Evolutionary conservation across 192 early-diverging fungal genomes (phyloP), one percentile per base, ranked within the genome.

Genomic region (Allomyces javanicus): DNA sequence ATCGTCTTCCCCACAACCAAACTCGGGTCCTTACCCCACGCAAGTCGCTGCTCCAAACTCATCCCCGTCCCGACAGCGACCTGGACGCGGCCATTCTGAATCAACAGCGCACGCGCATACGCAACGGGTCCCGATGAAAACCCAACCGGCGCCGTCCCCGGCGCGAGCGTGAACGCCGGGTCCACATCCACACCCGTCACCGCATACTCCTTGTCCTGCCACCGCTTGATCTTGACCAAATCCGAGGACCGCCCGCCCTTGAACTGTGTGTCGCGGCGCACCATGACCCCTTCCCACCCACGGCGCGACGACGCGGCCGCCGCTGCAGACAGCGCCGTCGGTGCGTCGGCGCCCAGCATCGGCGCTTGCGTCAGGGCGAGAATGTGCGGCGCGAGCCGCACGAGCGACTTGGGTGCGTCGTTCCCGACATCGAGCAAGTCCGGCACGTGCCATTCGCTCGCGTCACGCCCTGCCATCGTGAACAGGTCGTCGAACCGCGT

Each of bases 1-100:
- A 78, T 78, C 0, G 66, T 68, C 58, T 80, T 82, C 12, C 81
- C 81, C 33, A 80, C 40, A 26, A 82, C 77, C 58, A 72, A 50
- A 19, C 62, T 66, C 10, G 81, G 81, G 67, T 75, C 67, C 44
- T 75, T 43, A 1, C 72, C 79, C 63, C 72, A 82, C 21, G 50
- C 62, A 22, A 77, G 66, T 11, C 81, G 70, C n/a, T 82, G 71
- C 1, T 74, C 62, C 17, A 74, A 61, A 0, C 72, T 67, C 61
- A 82, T 77, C 0, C 81, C 81, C 50, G 81, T 77, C n/a, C 81
- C 81, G 9, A 82, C 78, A 50, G 75, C 66, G 4, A 82, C 80
- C n/a, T 67, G 61, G 64, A 75, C 73, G 0, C 76, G 76, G 62
- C 33, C 10, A 26, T 70, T 61, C 50, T 58, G 17, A 58, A 58